Evolutionary conservation across 768 basidiomycete genomes (phyloP), one percentile per base, ranked within the genome.

Genomic region (Phaffia australis): DNA sequence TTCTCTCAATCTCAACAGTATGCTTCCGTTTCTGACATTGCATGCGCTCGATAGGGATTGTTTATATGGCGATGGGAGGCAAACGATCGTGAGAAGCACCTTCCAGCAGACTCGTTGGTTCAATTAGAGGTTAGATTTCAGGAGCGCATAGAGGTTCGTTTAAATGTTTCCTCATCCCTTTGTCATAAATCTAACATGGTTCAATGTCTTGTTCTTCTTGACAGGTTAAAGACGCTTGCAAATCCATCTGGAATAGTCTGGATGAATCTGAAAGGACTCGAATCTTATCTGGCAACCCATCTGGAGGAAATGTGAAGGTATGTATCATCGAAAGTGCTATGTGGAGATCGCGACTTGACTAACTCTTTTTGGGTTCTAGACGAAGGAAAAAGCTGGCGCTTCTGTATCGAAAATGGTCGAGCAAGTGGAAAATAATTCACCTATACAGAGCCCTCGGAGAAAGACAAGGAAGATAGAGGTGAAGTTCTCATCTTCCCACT

Each of bases 1-100:
- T 21, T 56, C 54, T n/a, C 55, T 15, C 42, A 29, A 9, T 56
- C 19, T 23, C 16, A 23, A 2, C 5, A n/a, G 16, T 58, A 14
- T n/a, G 51, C 25, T n/a, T 25, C 46, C 35, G 21, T 54, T 15
- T 23, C 9, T 25, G 8, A 8, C 23, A 21, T 58, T 29, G 14
- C 14, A 18, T 29, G 21, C 2, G 48, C 25, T 46, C 16, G 11
- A 7, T 50, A 65, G 68, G 77, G 82, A n/a, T 76, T 88, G 46
- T 85, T 82, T 69, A 78, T 87, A 25, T 93, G 88, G 89, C 80
- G 87, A 60, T 94, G 90, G 91, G 91, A 94, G 74, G 84, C 87
- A 15, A 83, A 82, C 71, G 80, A 82, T 2, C 71, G 80, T 23
- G 79, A 81, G 69, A 77, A 78, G 66, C 79, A 82, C 64, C 86